Percentiles rank a stretch among this genome's conserved stretches.
Conservation (phyloP, 78 protist species). For the Dictyostelium intermedium region DNA sequence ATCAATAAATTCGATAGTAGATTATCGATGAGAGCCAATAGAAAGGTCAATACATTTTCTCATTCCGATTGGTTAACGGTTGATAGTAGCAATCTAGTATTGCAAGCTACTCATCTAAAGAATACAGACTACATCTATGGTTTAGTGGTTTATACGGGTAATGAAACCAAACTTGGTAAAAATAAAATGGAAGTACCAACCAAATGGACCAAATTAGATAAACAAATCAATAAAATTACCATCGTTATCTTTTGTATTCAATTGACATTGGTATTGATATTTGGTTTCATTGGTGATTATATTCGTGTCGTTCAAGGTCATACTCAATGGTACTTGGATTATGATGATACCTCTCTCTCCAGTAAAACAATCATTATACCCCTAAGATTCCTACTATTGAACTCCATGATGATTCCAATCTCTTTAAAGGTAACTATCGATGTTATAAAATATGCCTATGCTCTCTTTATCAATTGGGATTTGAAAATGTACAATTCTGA, state of each 20-base stretch:
- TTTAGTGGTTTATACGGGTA: constrained; percentile 89
- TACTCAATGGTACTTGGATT: constrained; percentile 11
- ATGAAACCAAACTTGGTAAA: constrained; percentile 87
- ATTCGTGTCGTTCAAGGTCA: background rate
- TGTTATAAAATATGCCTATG: constrained; percentile 80
- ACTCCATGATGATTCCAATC: constrained; percentile 92
- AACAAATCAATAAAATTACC: constrained; percentile 68
- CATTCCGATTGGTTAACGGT: constrained; percentile 28
- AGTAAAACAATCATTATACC: constrained; percentile 60
- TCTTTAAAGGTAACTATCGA: constrained; percentile 91
- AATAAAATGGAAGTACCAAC: constrained; percentile 84
- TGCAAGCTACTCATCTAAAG: constrained; percentile 81
- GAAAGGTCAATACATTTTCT: constrained; percentile 17
- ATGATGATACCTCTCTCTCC: background rate
- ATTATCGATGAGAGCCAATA: constrained; percentile 18
- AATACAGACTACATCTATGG: constrained; percentile 77
- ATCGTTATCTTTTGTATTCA: constrained; percentile 82
- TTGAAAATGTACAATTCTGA: constrained; percentile 72
- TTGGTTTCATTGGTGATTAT: constrained; percentile 83
- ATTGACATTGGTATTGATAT: constrained; percentile 37
- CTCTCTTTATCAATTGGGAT: constrained; percentile 87
- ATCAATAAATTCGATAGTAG: constrained; percentile 80
- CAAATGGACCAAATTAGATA: constrained; percentile 85
- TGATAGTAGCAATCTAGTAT: constrained; percentile 14
- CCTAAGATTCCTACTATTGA: constrained; percentile 54